Evolutionary conservation across 768 basidiomycete genomes (phyloP), one percentile per base, ranked within the genome.

Genomic region (Candolleomyces efflorescens): DNA sequence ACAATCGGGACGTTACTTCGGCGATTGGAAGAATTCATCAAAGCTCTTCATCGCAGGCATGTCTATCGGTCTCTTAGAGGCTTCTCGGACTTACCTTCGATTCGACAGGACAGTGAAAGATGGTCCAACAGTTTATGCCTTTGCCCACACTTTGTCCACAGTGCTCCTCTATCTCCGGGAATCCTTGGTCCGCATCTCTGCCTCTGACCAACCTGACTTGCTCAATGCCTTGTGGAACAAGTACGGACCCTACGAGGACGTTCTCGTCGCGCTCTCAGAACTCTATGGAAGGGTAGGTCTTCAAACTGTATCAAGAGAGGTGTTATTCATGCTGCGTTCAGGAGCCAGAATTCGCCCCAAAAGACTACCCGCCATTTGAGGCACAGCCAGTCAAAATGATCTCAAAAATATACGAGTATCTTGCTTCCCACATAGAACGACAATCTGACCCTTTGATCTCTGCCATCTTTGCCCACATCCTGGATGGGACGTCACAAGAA

Each of bases 1-100:
- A 78, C 74, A 6, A 84, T 93, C 49, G 91, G 91, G 6, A 83
- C 83, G 0, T 67, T 85, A 2, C 66, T 89, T 39, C 82, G 90
- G 46, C 81, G 91, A 20, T 65, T 92, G 6, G 90, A 93, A 53
- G 69, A 71, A 2, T 66, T 89, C 3, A 61, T 85, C 3, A 68
- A 69, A 15, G 60, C 63, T 7, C 66, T 87, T n/a, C 78, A 82
- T 47, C 59, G 63, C 38, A 81, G 78, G 89, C 89, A 56, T 51
- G 69, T 58, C 37, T 17, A 18, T 37, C 41, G 49, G 24, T 26
- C 47, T 20, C 10, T 20, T 53, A n/a, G 13, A 13, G 26, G 46
- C 26, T 46, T 53, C 55, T 23, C 23, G 45, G 54, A 7, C 59
- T 50, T 55, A 52, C n/a, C n/a, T 60, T 45, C 23, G 62, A 53